Evolutionary conservation across 108 stramenopile genomes (phyloP).

Genomic region (Aurantiochytrium sp.): DNA sequence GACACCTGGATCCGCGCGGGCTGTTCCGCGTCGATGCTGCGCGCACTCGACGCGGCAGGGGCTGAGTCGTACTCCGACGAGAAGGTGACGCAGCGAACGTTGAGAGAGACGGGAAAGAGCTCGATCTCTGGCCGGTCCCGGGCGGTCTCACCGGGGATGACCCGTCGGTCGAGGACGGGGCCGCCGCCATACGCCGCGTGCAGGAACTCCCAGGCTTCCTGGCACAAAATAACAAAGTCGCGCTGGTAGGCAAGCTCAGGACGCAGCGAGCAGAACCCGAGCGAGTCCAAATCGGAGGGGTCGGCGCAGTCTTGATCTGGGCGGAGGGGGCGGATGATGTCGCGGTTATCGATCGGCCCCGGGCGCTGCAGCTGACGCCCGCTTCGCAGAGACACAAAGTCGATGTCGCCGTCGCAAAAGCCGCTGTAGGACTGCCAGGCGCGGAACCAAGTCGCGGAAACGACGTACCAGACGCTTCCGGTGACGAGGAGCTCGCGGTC

Average conservation of each 20-base stretch:
- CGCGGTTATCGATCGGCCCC: slow-evolving; percentile 7
- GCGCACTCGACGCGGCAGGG: not conserved
- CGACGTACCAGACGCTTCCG: not conserved
- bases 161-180: not conserved
- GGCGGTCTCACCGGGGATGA: not conserved
- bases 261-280: not conserved
- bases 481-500: not conserved
- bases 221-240: not conserved
- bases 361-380: not conserved
- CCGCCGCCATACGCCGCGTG: not conserved
- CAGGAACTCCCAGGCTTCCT: not conserved
- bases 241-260: not conserved
- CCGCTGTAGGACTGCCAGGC: slow-evolving; percentile 9
- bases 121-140: not conserved
- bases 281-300: not conserved
- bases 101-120: not conserved
- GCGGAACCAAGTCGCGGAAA: not conserved
- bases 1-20: not conserved
- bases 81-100: slow-evolving; percentile 1
- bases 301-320: not conserved
- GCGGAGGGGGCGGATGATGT: not conserved
- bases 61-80: not conserved
- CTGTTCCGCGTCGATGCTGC: not conserved
- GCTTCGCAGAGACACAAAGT: not conserved
- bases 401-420: not conserved